Conservation (phyloP, 495 filamentous ascomycete species). For the Amphirosellinia nigrospora region DNA sequence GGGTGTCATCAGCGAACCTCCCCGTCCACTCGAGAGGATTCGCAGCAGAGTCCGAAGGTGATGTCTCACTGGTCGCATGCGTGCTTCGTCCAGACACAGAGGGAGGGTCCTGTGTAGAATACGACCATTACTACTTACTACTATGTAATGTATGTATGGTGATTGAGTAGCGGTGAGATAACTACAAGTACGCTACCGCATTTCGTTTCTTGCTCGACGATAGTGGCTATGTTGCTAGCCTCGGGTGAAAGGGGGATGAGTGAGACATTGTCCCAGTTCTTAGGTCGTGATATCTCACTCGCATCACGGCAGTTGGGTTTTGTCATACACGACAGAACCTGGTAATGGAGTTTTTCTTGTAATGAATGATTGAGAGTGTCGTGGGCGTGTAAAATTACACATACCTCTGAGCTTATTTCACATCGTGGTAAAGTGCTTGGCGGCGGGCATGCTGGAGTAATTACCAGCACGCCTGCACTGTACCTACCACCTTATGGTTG, state of each 20-base stretch:
- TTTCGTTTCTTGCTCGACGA: background rate
- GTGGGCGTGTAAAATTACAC: background rate
- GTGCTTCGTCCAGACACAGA: background rate
- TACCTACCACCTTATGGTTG: too few species aligned
- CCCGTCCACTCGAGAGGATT: conserved; percentile 22
- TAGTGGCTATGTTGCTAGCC: background rate
- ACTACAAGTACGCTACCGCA: background rate
- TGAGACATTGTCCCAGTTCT: conserved; percentile 4
- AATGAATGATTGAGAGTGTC: too few species aligned
- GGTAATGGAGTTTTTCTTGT: too few species aligned
- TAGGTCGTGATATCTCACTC: conserved; percentile 12
- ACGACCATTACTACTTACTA: conserved; percentile 1
- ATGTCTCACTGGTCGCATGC: conserved; percentile 1
- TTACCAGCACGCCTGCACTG: background rate
- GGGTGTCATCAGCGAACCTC: conserved; percentile 12
- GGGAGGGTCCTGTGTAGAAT: background rate
- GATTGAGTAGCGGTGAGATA: conserved; percentile 21
- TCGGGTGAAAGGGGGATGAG: conserved; percentile 12
- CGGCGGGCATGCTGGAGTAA: background rate
- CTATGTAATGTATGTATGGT: conserved; percentile 2
- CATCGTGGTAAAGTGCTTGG: background rate
- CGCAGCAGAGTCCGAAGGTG: background rate
- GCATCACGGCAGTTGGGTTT: conserved; percentile 8
- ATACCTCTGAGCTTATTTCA: conserved; percentile 7
- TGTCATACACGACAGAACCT: background rate